These are phyloP conservation scores for Rhodomyrtus tomentosa DNA, from an alignment of 345 rosid genomes.

Conservation along the genomic window DNA sequence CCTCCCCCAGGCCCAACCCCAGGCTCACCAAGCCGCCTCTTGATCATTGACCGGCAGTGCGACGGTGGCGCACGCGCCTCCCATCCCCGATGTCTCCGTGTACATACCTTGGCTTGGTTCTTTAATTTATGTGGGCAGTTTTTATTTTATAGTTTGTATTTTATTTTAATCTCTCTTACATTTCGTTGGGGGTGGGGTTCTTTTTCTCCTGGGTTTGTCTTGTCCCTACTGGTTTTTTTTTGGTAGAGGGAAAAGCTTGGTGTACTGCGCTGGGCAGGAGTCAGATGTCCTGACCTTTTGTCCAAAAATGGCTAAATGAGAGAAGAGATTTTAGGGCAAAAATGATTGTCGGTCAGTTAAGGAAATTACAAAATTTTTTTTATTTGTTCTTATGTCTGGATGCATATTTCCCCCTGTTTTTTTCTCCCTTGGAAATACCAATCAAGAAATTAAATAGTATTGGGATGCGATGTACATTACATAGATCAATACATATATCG, in stretches of 20 bases:
- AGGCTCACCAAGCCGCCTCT: constrained; percentile 18
- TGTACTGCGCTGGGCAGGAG: background rate
- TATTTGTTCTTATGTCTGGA: background rate
- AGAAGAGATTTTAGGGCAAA: background rate
- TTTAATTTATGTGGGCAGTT: background rate
- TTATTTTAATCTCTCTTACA: background rate
- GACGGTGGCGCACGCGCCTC: background rate
- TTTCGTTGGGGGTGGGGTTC: background rate
- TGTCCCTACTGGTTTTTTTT: constrained; percentile 1
- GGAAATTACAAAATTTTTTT: background rate
- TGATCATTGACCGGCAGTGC: constrained; percentile 1
- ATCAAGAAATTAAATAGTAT: too few species aligned
- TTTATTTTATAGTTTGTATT: background rate
- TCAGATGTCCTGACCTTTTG: background rate
- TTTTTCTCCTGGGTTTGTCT: background rate
- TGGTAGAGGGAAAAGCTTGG: background rate
- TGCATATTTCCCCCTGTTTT: background rate
- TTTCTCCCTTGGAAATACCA: background rate
- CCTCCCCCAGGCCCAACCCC: constrained; percentile 12
- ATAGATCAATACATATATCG: too few species aligned
- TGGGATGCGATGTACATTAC: too few species aligned
- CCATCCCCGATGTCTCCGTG: background rate
- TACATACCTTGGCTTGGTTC: background rate
- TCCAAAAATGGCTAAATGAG: background rate
- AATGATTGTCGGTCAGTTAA: background rate